Conservation (phyloP, 495 filamentous ascomycete species). For the Penicillium arizonense region DNA sequence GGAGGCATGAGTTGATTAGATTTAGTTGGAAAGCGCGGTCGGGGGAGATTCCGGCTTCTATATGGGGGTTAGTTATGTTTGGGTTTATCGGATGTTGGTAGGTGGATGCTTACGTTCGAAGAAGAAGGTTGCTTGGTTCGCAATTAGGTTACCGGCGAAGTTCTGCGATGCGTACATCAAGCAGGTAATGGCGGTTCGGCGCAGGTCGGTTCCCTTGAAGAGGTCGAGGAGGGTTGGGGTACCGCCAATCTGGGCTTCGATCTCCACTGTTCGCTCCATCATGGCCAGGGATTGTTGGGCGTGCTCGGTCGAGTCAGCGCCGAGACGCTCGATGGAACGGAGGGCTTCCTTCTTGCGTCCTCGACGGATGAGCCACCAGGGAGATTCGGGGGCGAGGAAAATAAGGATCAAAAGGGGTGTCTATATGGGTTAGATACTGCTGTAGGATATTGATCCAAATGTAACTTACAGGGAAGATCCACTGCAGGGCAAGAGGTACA, state of each 20-base stretch:
- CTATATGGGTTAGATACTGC: slow-evolving; percentile 2
- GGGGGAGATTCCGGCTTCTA: slow-evolving; percentile 26
- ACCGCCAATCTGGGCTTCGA: slow-evolving; percentile 60
- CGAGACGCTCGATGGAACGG: slow-evolving; percentile 60
- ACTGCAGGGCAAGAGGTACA: slow-evolving; percentile 65
- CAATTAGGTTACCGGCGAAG: slow-evolving; percentile 31
- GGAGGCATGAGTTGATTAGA: slow-evolving; percentile 38
- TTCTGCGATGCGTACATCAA: slow-evolving; percentile 50
- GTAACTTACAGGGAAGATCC: slow-evolving; percentile 64
- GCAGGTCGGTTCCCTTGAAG: slow-evolving; percentile 64
- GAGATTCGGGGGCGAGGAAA: slow-evolving; percentile 63
- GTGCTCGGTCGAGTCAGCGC: slow-evolving; percentile 52
- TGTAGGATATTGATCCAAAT: neutral
- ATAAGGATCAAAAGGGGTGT: slow-evolving; percentile 64
- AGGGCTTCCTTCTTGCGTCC: slow-evolving; percentile 63
- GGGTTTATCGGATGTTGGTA: neutral
- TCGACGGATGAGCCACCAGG: slow-evolving; percentile 57
- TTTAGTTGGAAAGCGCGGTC: slow-evolving; percentile 32
- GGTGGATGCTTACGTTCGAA: slow-evolving; percentile 21
- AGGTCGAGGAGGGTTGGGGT: slow-evolving; percentile 61
- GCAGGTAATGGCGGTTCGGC: slow-evolving; percentile 66
- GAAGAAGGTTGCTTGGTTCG: slow-evolving; percentile 28
- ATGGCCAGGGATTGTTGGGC: slow-evolving; percentile 65
- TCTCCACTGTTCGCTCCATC: slow-evolving; percentile 69
- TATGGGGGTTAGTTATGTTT: slow-evolving; percentile 6